Base-by-base conservation (phyloP, 2,329 filamentous ascomycete genomes). In the Macrophomina tecta region DNA sequence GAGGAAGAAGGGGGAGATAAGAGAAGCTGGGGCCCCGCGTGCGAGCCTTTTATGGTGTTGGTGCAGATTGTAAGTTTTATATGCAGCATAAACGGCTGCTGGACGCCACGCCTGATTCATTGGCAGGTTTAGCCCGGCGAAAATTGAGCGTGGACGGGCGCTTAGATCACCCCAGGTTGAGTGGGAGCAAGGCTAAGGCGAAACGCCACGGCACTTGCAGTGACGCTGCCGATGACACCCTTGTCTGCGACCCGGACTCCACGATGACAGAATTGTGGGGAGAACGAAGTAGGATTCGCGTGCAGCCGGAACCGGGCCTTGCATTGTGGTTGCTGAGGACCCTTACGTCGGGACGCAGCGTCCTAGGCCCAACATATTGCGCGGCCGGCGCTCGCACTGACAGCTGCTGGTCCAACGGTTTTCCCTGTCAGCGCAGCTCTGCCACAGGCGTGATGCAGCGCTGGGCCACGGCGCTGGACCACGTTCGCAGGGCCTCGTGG, bases 111-210 rank as follows among this genome's bases (percentile, higher is more conserved):
- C 58, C 58, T 62, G 58, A 62, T 49, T 62, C 58, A 62, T 62
- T 51, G 36, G 42, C 42, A 49, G 42, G 9, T 23, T 48, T 62
- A 36, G 58, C 9, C 58, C 40, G 5, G 42, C 58, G 58, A 62
- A 36, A 62, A 62, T 14, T 14, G 12, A 34, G 23, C 40, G 23
- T 55, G 53, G 42, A 5, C 45, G 45, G 58, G 58, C 58, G 58
- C 58, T 62, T 62, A 62, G 58, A 62, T 38, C 42, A 49, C 45
- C 58, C 58, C 45, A 62, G 58, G 58, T 6, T 38, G 58, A 38
- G 30, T n/a, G 16, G 8, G 32, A 49, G 23, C 42, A 62, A 45
- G 42, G 45, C 58, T 49, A 62, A 38, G 58, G 32, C 53, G 36
- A 40, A 18, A 18, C 34, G 52, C 52, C 32, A 14, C n/a, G n/a